These are phyloP conservation scores for Bothriochloa decipiens DNA, from an alignment of 176 grass and related monocot genomes.

Conservation along the genomic window DNA sequence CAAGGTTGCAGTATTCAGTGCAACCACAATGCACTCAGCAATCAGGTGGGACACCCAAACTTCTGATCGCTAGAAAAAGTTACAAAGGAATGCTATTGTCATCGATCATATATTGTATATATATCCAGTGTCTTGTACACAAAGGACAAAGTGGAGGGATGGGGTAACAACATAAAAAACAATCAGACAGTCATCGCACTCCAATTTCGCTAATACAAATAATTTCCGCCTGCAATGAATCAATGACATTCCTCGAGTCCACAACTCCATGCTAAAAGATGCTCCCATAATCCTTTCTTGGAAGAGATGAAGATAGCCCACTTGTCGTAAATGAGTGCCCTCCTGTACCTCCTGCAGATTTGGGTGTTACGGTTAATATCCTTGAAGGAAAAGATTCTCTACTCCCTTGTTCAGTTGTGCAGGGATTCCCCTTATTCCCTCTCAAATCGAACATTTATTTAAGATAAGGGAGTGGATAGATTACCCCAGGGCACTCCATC, in stretches of 20 bases:
- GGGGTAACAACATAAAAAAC: constrained; percentile 36
- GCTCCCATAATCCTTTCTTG: constrained; percentile 70
- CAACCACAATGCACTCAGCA: background rate
- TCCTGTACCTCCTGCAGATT: constrained; percentile 48
- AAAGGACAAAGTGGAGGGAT: constrained; percentile 26
- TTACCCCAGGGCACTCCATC: constrained; percentile 81
- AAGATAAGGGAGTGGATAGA: background rate
- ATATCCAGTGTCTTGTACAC: constrained; percentile 26
- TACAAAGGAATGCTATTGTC: constrained; percentile 28
- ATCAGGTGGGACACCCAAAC: background rate
- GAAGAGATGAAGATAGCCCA: constrained; percentile 45
- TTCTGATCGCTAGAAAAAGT: background rate
- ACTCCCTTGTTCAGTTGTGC: background rate
- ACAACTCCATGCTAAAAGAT: constrained; percentile 42
- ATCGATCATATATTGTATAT: constrained; percentile 48
- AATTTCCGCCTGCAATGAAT: constrained; percentile 54
- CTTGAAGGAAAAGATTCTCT: background rate
- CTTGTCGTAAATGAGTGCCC: constrained; percentile 54
- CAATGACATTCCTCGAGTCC: constrained; percentile 44
- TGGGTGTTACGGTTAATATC: background rate
- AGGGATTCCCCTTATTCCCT: background rate
- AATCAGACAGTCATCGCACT: constrained; percentile 31
- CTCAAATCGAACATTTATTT: background rate
- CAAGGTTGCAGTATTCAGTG: background rate
- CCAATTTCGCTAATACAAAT: constrained; percentile 42